phyloP scores from a whole-genome alignment of 2,329 filamentous ascomycete genomes.

The Aspergillus ustus region DNA sequence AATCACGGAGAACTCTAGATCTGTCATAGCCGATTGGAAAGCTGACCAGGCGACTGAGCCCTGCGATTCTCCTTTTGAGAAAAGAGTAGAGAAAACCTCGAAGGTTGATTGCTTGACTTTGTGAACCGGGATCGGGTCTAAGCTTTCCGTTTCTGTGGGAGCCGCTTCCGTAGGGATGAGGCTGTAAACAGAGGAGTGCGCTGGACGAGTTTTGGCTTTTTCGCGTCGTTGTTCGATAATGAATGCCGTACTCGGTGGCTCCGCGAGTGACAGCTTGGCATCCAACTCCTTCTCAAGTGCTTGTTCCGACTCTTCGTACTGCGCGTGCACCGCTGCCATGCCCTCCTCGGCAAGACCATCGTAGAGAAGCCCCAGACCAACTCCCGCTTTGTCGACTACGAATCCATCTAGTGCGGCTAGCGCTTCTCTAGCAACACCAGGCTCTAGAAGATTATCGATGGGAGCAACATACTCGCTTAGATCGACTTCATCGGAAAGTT shows the following conservation, averaged over 20 bases:
- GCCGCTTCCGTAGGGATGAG: constrained; percentile 1
- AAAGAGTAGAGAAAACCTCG: constrained; percentile 43
- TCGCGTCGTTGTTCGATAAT: constrained; percentile 41
- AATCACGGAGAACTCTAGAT: constrained; percentile 48
- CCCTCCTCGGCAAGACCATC: constrained; percentile 49
- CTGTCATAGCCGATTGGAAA: constrained; percentile 50
- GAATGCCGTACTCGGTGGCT: not conserved
- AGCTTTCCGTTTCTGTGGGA: not conserved
- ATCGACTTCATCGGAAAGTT: constrained; percentile 46
- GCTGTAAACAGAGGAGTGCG: constrained; percentile 36
- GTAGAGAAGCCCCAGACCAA: constrained; percentile 51
- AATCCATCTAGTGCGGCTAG: constrained; percentile 45
- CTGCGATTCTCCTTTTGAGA: constrained; percentile 28
- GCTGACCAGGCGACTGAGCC: constrained; percentile 30
- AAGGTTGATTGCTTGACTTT: constrained; percentile 47
- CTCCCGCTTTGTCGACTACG: constrained; percentile 44
- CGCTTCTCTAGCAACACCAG: constrained; percentile 43
- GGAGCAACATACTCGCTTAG: constrained; percentile 47
- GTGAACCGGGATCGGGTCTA: constrained; percentile 25
- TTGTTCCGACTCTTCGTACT: constrained; percentile 13
- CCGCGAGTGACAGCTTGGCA: not conserved
- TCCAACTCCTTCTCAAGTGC: constrained; percentile 17
- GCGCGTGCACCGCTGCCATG: constrained; percentile 37
- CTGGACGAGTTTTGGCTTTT: constrained; percentile 53
- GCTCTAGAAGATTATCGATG: constrained; percentile 49